Evolutionary conservation across 2,329 filamentous ascomycete species (phyloP).

Genomic region (Aphanocladium album): DNA sequence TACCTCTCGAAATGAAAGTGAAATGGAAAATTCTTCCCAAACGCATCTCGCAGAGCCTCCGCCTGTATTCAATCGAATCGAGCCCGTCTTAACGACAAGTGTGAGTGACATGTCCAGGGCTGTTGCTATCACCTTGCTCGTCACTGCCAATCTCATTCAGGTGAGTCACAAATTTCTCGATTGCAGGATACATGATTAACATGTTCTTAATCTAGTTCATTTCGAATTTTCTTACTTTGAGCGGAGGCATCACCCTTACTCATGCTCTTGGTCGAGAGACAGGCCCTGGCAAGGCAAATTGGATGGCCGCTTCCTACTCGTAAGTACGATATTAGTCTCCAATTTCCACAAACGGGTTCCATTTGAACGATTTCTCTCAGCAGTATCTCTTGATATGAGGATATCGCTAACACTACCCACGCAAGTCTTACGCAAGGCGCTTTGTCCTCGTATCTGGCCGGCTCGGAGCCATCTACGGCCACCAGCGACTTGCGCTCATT

Average conservation of each 20-base stretch:
- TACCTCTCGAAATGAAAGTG: background rate
- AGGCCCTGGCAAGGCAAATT: conserved; percentile 30
- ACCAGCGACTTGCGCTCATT: conserved; percentile 40
- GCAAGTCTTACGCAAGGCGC: conserved; percentile 44
- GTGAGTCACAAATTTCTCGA: background rate
- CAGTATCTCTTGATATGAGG: too few relatives aligned
- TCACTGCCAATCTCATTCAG: background rate
- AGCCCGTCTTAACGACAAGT: background rate
- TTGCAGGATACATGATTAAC: background rate
- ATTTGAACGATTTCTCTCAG: background rate
- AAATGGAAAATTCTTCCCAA: background rate
- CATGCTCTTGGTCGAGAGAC: conserved; percentile 22
- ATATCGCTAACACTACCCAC: background rate
- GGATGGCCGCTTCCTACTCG: conserved; percentile 36
- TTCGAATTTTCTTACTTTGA: conserved; percentile 26
- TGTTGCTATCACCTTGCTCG: background rate
- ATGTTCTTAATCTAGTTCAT: conserved; percentile 20
- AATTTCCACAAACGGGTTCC: background rate
- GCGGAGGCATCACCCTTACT: conserved; percentile 25
- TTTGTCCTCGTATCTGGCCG: conserved; percentile 47
- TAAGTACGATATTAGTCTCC: conserved; percentile 15
- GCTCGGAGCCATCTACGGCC: conserved; percentile 48
- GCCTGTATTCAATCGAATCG: background rate
- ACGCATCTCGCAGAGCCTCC: background rate
- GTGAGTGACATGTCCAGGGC: background rate